A percentile compares a stretch with the other conserved stretches of the same genome.
These are phyloP conservation scores for Sarocladium kiliense DNA, from an alignment of 2,329 filamentous ascomycete species.

Conservation along the genomic window DNA sequence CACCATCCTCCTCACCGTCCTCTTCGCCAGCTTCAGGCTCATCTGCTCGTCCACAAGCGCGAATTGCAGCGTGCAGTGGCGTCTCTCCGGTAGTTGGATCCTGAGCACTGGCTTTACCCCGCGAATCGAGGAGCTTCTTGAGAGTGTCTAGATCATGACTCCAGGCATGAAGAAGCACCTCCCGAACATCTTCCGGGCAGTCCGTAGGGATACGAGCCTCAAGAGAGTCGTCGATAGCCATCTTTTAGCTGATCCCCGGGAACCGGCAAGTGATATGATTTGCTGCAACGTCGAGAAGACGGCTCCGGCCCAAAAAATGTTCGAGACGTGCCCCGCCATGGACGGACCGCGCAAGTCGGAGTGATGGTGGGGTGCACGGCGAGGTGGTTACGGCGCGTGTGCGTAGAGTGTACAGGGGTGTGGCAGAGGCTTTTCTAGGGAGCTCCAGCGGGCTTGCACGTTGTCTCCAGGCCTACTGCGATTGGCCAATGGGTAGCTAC, in stretches of 20 bases:
- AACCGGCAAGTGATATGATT: not conserved
- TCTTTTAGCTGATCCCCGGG: not conserved
- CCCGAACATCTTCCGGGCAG: slow-evolving; percentile 45
- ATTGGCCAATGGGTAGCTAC: slow-evolving; percentile 19
- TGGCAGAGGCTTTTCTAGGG: slow-evolving; percentile 10
- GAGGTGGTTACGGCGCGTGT: not conserved
- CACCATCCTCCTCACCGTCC: slow-evolving; percentile 30
- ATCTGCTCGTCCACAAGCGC: slow-evolving; percentile 54
- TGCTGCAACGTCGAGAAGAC: slow-evolving; percentile 2
- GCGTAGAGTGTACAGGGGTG: not conserved
- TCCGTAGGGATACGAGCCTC: slow-evolving; percentile 46
- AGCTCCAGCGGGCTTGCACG: slow-evolving; percentile 14
- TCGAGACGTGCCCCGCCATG: slow-evolving; percentile 4
- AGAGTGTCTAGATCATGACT: slow-evolving; percentile 59
- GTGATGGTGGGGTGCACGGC: not conserved
- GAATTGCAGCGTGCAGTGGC: slow-evolving; percentile 84
- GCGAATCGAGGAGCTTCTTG: slow-evolving; percentile 61
- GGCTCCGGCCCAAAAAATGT: slow-evolving; percentile 9
- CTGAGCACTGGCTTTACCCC: slow-evolving; percentile 66
- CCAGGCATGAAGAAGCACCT: slow-evolving; percentile 52
- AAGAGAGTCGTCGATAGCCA: slow-evolving; percentile 42
- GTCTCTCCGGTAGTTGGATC: slow-evolving; percentile 82
- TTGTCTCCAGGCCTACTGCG: slow-evolving; percentile 15
- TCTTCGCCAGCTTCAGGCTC: slow-evolving; percentile 20
- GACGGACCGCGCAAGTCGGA: not conserved